Conservation (phyloP, 177 flowering plant genomes). For the Vitis hybrid region DNA sequence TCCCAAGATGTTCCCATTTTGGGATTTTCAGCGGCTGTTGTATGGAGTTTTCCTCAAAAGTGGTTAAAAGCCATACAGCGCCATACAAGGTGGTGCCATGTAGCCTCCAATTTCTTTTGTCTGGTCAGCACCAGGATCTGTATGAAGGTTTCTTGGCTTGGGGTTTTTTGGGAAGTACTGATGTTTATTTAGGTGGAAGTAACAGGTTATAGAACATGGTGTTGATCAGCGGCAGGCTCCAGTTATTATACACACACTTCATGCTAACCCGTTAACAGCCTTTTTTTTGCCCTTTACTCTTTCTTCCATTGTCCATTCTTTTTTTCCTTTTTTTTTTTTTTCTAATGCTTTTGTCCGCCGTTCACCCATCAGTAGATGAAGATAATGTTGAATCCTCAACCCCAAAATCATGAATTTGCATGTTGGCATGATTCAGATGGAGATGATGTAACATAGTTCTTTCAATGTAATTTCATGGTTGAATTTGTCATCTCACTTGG, state of each 20-base stretch:
- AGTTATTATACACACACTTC: no score
- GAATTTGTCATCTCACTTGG: no score
- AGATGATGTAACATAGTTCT: constrained; percentile 12
- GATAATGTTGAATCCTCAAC: neutral
- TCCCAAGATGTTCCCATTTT: constrained; percentile 1
- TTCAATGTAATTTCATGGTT: neutral
- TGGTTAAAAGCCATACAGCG: neutral
- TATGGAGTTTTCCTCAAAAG: no score
- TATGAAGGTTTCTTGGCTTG: neutral
- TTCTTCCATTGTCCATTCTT: neutral
- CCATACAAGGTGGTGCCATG: neutral
- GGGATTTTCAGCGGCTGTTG: neutral
- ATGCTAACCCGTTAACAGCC: neutral
- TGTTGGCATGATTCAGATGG: neutral
- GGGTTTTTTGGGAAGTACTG: neutral
- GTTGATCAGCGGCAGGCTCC: neutral
- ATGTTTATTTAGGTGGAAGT: neutral
- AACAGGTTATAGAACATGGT: neutral
- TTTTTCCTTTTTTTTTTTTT: no score
- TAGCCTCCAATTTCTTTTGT: neutral
- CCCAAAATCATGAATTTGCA: neutral
- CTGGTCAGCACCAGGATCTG: neutral
- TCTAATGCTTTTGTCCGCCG: neutral
- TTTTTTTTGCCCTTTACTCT: neutral
- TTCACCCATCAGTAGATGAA: neutral